Conservation (phyloP, 768 basidiomycete genomes). For the Russula sp. region DNA sequence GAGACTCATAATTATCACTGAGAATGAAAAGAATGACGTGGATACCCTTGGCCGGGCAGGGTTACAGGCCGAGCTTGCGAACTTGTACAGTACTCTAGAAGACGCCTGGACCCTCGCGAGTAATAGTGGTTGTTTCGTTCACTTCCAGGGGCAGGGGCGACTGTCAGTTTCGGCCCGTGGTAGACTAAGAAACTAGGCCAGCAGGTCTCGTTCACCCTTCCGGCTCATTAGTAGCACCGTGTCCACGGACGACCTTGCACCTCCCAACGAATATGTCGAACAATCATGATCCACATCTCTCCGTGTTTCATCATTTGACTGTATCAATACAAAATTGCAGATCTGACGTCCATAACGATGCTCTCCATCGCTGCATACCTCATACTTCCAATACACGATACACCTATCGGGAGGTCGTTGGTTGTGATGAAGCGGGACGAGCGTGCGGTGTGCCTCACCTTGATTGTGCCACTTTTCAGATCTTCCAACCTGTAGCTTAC, state of each 20-base stretch:
- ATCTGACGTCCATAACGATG: background rate
- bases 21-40: background rate
- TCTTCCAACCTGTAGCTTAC: slow-evolving; percentile 88
- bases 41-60: background rate
- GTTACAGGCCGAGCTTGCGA: background rate
- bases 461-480: slow-evolving; percentile 76
- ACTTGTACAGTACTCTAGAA: background rate
- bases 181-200: background rate
- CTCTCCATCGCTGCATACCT: slow-evolving; percentile 2
- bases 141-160: background rate
- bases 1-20: background rate
- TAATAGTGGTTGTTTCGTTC: background rate
- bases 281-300: background rate
- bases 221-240: background rate
- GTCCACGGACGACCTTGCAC: background rate
- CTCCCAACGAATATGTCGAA: background rate
- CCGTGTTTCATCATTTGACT: background rate
- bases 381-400: slow-evolving; percentile 30
- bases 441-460: slow-evolving; percentile 41
- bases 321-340: slow-evolving; percentile 9
- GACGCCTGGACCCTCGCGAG: background rate
- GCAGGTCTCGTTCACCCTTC: background rate
- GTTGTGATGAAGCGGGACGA: background rate
- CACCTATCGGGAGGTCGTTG: slow-evolving; percentile 21
- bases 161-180: background rate